phyloP scores from a whole-genome alignment of 208 protist genomes.

The Wallacemonas collosoma region DNA sequence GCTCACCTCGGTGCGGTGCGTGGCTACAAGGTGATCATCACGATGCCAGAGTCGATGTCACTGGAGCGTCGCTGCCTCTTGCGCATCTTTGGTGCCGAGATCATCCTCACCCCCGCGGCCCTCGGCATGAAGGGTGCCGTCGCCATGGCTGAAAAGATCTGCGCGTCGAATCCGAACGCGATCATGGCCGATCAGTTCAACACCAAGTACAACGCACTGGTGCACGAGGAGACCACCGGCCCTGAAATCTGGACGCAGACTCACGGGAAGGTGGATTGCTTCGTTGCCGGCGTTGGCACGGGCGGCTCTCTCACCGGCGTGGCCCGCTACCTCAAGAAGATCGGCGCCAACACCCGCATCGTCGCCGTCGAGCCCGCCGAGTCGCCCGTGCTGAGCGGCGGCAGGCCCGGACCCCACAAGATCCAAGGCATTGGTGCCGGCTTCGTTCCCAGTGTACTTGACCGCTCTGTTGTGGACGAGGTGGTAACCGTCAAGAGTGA shows the following conservation, averaged over 20 bases:
- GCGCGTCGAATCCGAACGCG: constrained; percentile 66
- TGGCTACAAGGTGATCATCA: constrained; percentile 90
- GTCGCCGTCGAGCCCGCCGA: constrained; percentile 87
- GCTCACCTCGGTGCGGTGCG: constrained; percentile 77
- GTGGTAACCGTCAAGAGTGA: constrained; percentile 74
- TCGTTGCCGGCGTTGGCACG: constrained; percentile 89
- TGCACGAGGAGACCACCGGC: constrained; percentile 92
- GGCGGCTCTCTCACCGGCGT: constrained; percentile 86
- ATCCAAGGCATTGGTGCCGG: constrained; percentile 93
- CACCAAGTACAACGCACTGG: constrained; percentile 84
- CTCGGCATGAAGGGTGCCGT: constrained; percentile 91
- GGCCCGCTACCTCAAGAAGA: constrained; percentile 68
- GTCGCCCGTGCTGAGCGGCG: constrained; percentile 82
- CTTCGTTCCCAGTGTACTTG: constrained; percentile 82
- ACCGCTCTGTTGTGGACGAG: constrained; percentile 68
- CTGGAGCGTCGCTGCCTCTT: constrained; percentile 84
- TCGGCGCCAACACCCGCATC: constrained; percentile 50
- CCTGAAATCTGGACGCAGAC: constrained; percentile 87
- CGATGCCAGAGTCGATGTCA: constrained; percentile 93
- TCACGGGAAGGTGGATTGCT: constrained; percentile 81
- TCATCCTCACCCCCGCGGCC: constrained; percentile 88
- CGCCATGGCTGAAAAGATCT: constrained; percentile 80
- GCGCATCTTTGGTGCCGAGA: constrained; percentile 83
- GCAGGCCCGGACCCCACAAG: constrained; percentile 81
- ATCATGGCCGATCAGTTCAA: constrained; percentile 86